Percentiles rank a stretch among this genome's conserved stretches.
phyloP scores from a whole-genome alignment of 169 alveolate genomes.

The Miamiensis avidus region DNA sequence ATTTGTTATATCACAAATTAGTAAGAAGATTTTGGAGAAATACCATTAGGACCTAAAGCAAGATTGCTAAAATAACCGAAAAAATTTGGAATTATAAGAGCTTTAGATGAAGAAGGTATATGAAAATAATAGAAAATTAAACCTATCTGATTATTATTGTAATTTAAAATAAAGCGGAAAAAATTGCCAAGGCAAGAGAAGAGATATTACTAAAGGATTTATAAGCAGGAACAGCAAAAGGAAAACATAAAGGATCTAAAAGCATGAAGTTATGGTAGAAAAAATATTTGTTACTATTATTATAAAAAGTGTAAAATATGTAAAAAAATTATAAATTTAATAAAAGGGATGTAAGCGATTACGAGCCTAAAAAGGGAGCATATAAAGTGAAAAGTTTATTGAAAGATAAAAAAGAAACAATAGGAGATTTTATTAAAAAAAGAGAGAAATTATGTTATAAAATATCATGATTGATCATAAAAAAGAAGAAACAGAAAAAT shows the following conservation, averaged over 20 bases:
- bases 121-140: not conserved
- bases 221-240: conserved; percentile 15
- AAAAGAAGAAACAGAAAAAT: conserved; percentile 36
- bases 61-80: conserved; percentile 13
- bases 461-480: conserved; percentile 33
- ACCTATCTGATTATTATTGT: not conserved
- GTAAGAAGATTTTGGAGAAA: conserved; percentile 5
- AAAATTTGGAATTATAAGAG: conserved; percentile 27
- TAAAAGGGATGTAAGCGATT: conserved; percentile 15
- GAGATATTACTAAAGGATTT: conserved; percentile 20
- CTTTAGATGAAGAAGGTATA: conserved; percentile 24
- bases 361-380: conserved; percentile 29
- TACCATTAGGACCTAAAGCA: not conserved
- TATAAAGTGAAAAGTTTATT: conserved; percentile 31
- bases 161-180: conserved; percentile 17
- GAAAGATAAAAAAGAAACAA: conserved; percentile 44
- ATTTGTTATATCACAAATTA: too few relatives aligned
- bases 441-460: conserved; percentile 36
- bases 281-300: too few relatives aligned
- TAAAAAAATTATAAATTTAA: not conserved
- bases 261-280: conserved; percentile 6
- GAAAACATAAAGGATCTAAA: not conserved
- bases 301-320: too few relatives aligned
- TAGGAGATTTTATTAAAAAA: conserved; percentile 40
- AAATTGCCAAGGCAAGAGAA: conserved; percentile 33